Percentiles rank a stretch among this genome's conserved stretches.
phyloP scores from a whole-genome alignment of 148 eudicot genomes.

The Linanthus parryae region DNA sequence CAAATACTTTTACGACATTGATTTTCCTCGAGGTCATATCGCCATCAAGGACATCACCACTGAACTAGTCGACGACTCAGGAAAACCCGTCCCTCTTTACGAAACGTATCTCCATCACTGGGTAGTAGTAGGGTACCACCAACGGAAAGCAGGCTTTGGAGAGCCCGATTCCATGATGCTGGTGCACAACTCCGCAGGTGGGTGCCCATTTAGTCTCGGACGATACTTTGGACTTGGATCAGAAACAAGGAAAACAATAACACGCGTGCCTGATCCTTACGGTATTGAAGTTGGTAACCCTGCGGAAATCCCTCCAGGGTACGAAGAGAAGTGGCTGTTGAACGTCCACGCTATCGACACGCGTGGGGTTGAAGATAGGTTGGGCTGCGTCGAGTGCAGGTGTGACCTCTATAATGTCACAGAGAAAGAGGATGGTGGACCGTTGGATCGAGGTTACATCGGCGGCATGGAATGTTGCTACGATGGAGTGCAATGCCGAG shows the following conservation, averaged over 20 bases:
- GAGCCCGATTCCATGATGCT: conserved; percentile 26
- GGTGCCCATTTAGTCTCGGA: conserved; percentile 34
- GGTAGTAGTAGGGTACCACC: conserved; percentile 48
- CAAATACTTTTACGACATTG: conserved; percentile 48
- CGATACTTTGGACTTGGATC: conserved; percentile 89
- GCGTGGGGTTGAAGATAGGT: conserved; percentile 52
- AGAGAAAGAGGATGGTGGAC: conserved; percentile 29
- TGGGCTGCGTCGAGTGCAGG: conserved; percentile 87
- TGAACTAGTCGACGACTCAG: conserved; percentile 77
- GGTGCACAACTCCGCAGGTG: conserved; percentile 54
- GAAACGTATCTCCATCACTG: conserved; percentile 93
- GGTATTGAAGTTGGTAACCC: conserved; percentile 80
- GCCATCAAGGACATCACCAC: conserved; percentile 72
- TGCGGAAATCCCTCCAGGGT: conserved; percentile 57
- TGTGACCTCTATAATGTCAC: conserved; percentile 80
- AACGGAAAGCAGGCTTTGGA: conserved; percentile 27
- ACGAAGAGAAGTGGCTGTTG: conserved; percentile 75
- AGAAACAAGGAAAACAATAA: conserved; percentile 72
- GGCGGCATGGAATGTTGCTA: conserved; percentile 88
- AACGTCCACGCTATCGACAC: conserved; percentile 95
- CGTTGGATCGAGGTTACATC: conserved; percentile 36
- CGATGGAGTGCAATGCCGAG: conserved; percentile 56
- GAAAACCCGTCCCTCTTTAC: conserved; percentile 65
- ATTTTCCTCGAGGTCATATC: conserved; percentile 75
- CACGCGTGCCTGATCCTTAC: conserved; percentile 74